Evolutionary conservation across 768 basidiomycete genomes (phyloP).

Genomic region (Mycena indigotica): DNA sequence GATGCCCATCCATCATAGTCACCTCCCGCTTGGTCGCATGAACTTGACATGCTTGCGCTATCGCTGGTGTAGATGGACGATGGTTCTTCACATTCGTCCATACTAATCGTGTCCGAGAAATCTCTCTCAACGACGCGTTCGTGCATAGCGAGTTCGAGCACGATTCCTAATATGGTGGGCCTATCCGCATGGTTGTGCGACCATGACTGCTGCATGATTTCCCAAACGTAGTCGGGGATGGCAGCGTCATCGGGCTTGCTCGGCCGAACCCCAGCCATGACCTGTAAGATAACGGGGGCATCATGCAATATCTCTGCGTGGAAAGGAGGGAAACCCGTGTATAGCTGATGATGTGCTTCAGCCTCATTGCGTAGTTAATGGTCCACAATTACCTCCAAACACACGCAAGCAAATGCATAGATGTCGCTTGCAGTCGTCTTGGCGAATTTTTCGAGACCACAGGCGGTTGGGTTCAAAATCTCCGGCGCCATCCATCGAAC

Average conservation of each 20-base stretch:
- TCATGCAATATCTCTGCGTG: slow-evolving; percentile 6
- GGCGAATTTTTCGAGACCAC: neutral
- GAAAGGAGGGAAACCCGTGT: slow-evolving; percentile 16
- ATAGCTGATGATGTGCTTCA: neutral
- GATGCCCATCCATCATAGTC: slow-evolving; percentile 40
- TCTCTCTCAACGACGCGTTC: neutral
- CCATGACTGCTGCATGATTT: slow-evolving; percentile 20
- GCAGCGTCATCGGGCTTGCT: neutral
- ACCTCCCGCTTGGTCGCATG: neutral
- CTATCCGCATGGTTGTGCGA: slow-evolving; percentile 10
- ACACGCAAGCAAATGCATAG: slow-evolving; percentile 17
- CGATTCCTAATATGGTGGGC: slow-evolving; percentile 7
- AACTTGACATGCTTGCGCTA: neutral
- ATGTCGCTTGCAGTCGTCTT: slow-evolving; percentile 13
- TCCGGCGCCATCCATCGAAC: slow-evolving; percentile 26
- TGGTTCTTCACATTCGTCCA: neutral
- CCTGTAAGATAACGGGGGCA: slow-evolving; percentile 11
- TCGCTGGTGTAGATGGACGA: neutral
- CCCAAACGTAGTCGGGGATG: slow-evolving; percentile 14
- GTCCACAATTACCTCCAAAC: slow-evolving; percentile 6
- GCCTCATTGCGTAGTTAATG: too few relatives aligned
- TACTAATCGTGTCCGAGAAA: neutral
- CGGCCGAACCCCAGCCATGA: slow-evolving; percentile 5
- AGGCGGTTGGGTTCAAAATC: slow-evolving; percentile 12
- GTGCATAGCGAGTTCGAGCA: slow-evolving; percentile 4